These are phyloP conservation scores for Gonapodya sp. DNA, from an alignment of 192 early-diverging fungal genomes.

Conservation along the genomic window DNA sequence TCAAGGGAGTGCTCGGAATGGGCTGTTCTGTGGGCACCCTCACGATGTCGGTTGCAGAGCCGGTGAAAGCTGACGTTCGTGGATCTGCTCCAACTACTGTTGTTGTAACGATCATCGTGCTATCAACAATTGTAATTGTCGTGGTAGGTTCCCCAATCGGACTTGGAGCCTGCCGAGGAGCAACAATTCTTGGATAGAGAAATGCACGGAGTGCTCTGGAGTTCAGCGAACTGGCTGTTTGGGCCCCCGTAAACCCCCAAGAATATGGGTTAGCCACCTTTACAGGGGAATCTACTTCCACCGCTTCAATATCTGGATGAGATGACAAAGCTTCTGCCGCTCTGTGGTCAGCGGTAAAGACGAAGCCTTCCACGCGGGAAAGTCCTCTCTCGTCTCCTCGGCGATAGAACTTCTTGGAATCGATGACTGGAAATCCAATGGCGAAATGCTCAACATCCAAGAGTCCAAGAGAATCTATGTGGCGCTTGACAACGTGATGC, in stretches of 20 bases:
- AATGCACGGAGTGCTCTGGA: background rate
- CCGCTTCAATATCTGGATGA: background rate
- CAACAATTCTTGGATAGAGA: background rate
- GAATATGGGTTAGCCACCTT: background rate
- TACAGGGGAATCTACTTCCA: background rate
- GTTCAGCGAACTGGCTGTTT: background rate
- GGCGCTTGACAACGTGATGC: no score
- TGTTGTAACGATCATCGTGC: background rate
- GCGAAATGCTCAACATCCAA: no score
- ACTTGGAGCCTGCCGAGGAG: background rate
- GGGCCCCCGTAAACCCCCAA: background rate
- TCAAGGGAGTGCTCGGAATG: background rate
- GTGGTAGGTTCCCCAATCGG: background rate
- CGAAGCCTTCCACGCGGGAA: background rate
- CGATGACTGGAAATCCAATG: no score
- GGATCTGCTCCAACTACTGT: background rate
- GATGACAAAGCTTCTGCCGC: background rate
- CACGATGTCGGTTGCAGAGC: background rate
- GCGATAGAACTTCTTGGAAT: no score
- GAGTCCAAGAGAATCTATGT: no score
- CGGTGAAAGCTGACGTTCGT: background rate
- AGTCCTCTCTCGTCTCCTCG: no score
- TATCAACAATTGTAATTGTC: background rate
- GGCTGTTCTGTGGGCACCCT: background rate
- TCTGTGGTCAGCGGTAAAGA: background rate